Percentiles rank a stretch among this genome's conserved stretches.
phyloP scores from a whole-genome alignment of 1,284 basidiomycete species.

The Ganoderma boninense region DNA sequence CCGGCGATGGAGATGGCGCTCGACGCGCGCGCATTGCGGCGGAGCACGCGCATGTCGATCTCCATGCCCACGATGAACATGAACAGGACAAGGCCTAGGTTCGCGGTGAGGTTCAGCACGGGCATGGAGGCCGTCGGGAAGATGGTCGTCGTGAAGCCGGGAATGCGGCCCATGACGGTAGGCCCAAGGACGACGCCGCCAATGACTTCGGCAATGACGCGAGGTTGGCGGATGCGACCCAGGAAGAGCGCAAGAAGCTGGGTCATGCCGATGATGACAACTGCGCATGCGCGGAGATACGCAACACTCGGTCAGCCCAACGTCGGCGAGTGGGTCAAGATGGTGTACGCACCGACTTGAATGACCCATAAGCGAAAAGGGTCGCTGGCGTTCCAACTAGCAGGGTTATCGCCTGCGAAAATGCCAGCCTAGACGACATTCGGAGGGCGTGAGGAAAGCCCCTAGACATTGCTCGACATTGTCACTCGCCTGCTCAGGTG shows the following conservation, averaged over 20 bases:
- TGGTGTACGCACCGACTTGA: slow-evolving; percentile 61
- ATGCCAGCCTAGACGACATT: slow-evolving; percentile 48
- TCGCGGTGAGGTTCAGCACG: slow-evolving; percentile 84
- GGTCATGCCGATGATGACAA: slow-evolving; percentile 53
- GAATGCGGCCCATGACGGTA: slow-evolving; percentile 76
- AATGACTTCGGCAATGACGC: slow-evolving; percentile 90
- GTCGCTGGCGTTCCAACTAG: slow-evolving; percentile 63
- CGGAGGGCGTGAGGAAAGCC: neutral
- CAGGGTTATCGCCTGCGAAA: slow-evolving; percentile 73
- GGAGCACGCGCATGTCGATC: slow-evolving; percentile 53
- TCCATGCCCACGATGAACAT: slow-evolving; percentile 91
- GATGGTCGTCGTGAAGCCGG: slow-evolving; percentile 72
- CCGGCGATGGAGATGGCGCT: slow-evolving; percentile 59
- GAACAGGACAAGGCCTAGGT: slow-evolving; percentile 90
- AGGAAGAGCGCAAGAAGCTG: slow-evolving; percentile 74
- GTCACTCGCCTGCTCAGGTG: slow-evolving; percentile 26
- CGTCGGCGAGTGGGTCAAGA: neutral
- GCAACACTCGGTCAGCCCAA: neutral
- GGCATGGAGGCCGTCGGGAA: slow-evolving; percentile 81
- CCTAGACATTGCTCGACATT: neutral
- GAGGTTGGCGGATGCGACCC: slow-evolving; percentile 78
- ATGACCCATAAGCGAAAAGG: slow-evolving; percentile 89
- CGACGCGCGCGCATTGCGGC: slow-evolving; percentile 54
- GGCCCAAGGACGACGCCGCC: slow-evolving; percentile 71
- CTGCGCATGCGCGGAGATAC: slow-evolving; percentile 1